Percentiles rank a stretch among this genome's conserved stretches.
Evolutionary conservation across 164 flowering plant species (phyloP).

Genomic region (Umbilicus rupestris): DNA sequence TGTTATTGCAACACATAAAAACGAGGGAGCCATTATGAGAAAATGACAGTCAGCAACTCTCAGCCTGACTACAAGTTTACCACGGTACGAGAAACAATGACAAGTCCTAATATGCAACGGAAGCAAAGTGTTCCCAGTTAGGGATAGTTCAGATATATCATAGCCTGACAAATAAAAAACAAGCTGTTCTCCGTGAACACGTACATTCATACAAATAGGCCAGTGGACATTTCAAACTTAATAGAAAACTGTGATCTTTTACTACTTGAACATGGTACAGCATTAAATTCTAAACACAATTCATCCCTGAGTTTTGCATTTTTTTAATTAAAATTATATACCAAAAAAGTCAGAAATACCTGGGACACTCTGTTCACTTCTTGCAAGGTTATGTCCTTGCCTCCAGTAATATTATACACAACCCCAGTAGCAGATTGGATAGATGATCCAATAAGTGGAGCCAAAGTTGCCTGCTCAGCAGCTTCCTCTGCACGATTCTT

Average conservation of each 20-base stretch:
- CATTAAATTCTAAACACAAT: background rate
- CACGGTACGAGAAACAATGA: background rate
- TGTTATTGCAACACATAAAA: background rate
- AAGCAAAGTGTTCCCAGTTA: slow-evolving; percentile 52
- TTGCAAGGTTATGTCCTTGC: slow-evolving; percentile 96
- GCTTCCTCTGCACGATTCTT: slow-evolving; percentile 99
- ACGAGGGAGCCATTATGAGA: background rate
- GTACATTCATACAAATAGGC: too few relatives aligned
- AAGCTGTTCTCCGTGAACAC: too few relatives aligned
- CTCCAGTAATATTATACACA: slow-evolving; percentile 94
- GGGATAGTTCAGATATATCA: background rate
- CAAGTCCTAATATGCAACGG: slow-evolving; percentile 33
- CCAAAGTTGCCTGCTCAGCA: slow-evolving; percentile 95
- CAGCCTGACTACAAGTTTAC: background rate
- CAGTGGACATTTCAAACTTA: too few relatives aligned
- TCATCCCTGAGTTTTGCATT: slow-evolving; percentile 31
- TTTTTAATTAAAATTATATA: slow-evolving; percentile 90
- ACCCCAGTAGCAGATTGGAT: slow-evolving; percentile 95
- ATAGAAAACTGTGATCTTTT: too few relatives aligned
- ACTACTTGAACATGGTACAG: too few relatives aligned
- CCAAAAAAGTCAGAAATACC: slow-evolving; percentile 29
- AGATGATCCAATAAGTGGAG: slow-evolving; percentile 89
- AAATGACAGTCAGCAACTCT: background rate
- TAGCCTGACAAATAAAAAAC: too few relatives aligned
- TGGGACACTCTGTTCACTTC: slow-evolving; percentile 97